phyloP scores from a whole-genome alignment of 345 rosid species.

The Camelina neglecta region DNA sequence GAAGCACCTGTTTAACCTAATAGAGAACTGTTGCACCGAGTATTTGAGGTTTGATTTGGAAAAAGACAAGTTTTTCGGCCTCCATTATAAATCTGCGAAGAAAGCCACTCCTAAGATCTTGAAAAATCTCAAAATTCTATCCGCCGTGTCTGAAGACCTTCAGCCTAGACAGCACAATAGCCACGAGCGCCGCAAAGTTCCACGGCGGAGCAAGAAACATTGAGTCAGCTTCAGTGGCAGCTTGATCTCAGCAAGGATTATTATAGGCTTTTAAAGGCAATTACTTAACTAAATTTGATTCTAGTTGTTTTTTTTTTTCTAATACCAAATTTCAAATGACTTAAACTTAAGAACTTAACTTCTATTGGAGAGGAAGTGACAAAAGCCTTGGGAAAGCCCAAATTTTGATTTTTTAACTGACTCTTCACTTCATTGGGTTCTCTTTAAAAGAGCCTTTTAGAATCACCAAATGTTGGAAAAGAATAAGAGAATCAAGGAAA shows the following conservation, averaged over 20 bases:
- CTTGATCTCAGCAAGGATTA: not conserved
- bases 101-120: constrained; percentile 61
- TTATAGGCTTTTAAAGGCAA: not conserved
- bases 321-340: no score
- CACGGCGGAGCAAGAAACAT: not conserved
- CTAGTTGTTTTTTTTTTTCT: no score
- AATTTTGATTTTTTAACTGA: no score
- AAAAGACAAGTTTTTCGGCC: constrained; percentile 59
- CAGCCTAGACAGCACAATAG: not conserved
- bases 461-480: no score
- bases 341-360: no score
- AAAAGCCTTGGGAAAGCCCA: no score
- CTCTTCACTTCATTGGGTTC: no score
- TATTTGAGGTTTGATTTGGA: constrained; percentile 69
- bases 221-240: not conserved
- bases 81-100: constrained; percentile 53
- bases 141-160: constrained; percentile 60
- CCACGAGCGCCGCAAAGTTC: not conserved
- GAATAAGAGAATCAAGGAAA: no score
- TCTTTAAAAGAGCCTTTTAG: no score
- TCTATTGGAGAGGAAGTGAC: no score
- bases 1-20: constrained; percentile 62
- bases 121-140: constrained; percentile 65
- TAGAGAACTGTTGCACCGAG: constrained; percentile 52
- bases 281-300: not conserved